phyloP scores from a whole-genome alignment of 1,139 yeast genomes.

The Fermentozyma sake region DNA sequence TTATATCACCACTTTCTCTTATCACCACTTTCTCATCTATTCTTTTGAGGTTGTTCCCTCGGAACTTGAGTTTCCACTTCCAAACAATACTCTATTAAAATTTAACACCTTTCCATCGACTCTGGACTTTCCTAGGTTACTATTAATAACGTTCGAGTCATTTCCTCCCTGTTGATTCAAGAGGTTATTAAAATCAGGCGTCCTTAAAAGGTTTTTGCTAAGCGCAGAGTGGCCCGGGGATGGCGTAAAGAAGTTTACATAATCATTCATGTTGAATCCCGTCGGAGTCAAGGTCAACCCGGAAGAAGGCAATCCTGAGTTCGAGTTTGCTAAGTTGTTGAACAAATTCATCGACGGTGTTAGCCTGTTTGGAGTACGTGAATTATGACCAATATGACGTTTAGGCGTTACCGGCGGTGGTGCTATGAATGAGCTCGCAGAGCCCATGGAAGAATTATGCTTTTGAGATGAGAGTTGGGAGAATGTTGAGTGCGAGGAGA shows the following conservation, averaged over 20 bases:
- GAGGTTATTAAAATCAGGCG: conserved; percentile 40
- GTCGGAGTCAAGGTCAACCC: conserved; percentile 54
- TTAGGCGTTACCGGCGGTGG: conserved; percentile 47
- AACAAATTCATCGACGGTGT: conserved; percentile 40
- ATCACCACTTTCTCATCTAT: neutral
- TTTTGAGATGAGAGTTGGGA: conserved; percentile 8
- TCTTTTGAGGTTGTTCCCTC: conserved; percentile 8
- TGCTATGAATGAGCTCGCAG: conserved; percentile 25
- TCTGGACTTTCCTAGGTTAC: conserved; percentile 15
- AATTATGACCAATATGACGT: conserved; percentile 23
- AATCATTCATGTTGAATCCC: conserved; percentile 79
- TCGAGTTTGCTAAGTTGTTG: conserved; percentile 20
- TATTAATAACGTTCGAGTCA: conserved; percentile 4
- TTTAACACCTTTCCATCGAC: conserved; percentile 45
- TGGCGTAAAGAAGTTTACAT: conserved; percentile 73
- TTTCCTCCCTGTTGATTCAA: conserved; percentile 11
- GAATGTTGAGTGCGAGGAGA: conserved; percentile 12
- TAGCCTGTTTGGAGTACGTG: conserved; percentile 40
- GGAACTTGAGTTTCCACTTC: conserved; percentile 14
- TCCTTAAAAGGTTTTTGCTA: conserved; percentile 31
- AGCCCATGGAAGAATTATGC: conserved; percentile 4
- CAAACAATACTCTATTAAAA: conserved; percentile 36
- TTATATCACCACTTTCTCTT: neutral
- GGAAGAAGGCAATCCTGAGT: conserved; percentile 36
- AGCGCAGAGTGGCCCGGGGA: conserved; percentile 46